Evolutionary conservation across 2,329 filamentous ascomycete species (phyloP).

Genomic region (Fonsecaea monophora): DNA sequence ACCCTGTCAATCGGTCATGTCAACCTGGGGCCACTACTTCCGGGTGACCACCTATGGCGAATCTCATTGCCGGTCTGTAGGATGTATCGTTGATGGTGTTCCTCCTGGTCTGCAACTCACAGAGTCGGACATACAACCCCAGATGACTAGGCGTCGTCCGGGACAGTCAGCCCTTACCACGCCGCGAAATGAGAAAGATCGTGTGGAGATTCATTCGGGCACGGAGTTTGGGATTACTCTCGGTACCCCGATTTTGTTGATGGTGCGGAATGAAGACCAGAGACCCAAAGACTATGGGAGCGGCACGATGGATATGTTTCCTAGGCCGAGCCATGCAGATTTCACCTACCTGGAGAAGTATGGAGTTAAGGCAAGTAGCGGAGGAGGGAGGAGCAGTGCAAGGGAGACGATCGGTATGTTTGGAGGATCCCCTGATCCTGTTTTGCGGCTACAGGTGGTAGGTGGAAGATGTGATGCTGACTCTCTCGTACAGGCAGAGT

Average conservation of each 20-base stretch:
- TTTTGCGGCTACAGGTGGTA: background rate
- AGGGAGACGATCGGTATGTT: slow-evolving; percentile 83
- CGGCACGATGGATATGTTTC: slow-evolving; percentile 85
- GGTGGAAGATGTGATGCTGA: slow-evolving; percentile 12
- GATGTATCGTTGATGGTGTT: slow-evolving; percentile 91
- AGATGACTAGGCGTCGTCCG: slow-evolving; percentile 87
- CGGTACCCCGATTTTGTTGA: slow-evolving; percentile 86
- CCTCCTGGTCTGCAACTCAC: slow-evolving; percentile 86
- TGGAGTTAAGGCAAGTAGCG: slow-evolving; percentile 87
- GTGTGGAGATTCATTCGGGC: slow-evolving; percentile 89
- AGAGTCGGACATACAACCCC: slow-evolving; percentile 88
- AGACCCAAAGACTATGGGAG: slow-evolving; percentile 89
- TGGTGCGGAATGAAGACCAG: slow-evolving; percentile 91
- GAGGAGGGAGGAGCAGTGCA: slow-evolving; percentile 89
- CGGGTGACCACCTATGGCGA: slow-evolving; percentile 84
- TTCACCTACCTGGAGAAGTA: slow-evolving; percentile 99
- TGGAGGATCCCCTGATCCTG: background rate
- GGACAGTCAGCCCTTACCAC: slow-evolving; percentile 91
- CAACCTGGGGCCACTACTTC: slow-evolving; percentile 84
- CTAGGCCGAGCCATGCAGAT: slow-evolving; percentile 90
- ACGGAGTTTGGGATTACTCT: slow-evolving; percentile 88
- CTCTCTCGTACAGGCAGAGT: slow-evolving; percentile 68
- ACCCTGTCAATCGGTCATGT: slow-evolving; percentile 62
- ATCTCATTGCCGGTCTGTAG: slow-evolving; percentile 90
- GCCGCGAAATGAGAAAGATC: slow-evolving; percentile 89